Evolutionary conservation across 2,329 filamentous ascomycete genomes (phyloP), one percentile per base, ranked within the genome.

Genomic region (Diplodia intermedia): DNA sequence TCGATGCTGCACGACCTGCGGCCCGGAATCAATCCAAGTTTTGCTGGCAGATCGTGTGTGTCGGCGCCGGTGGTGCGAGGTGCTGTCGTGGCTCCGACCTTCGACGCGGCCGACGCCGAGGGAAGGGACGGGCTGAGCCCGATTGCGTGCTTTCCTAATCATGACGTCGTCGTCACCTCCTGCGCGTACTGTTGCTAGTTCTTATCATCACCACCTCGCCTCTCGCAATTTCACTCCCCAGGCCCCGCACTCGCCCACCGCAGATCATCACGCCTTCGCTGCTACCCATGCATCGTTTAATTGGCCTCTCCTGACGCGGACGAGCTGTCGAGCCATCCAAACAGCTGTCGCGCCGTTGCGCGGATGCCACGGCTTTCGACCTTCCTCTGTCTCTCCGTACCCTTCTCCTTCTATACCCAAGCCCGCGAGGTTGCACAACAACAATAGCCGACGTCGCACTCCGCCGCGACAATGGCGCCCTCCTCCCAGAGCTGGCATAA

Each of bases 131-230:
- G n/a, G 3, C 38, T 26, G 55, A n/a, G 31, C 20, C 20, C 57
- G 57, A 49, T 61, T 31, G 57, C 57, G 57, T 61, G 57, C 57
- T 49, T 61, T 31, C 57, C 18, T 14, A 20, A 49, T 61, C 40
- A 50, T 61, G 40, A 49, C 40, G 57, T 50, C 57, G 26, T 31
- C 40, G 26, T 61, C 57, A n/a, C 38, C 56, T 49, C 40, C 38
- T 12, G n/a, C n/a, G 12, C 36, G 12, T n/a, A 18, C 36, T 36
- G n/a, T 20, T 20, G 7, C 33, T 20, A 9, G 38, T 12, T 15
- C 23, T 40, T 29, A 31, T 31, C 40, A 61, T 9, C 56, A 61
- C 11, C 38, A 20, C 20, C 36, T 20, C 57, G 57, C 40, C 26
- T 49, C 57, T 61, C 57, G 26, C 57, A 61, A 61, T 61, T 50